Evolutionary conservation across 352 stramenopile genomes (phyloP), one percentile per base, ranked within the genome.

Genomic region (Globisporangium apiculatum): DNA sequence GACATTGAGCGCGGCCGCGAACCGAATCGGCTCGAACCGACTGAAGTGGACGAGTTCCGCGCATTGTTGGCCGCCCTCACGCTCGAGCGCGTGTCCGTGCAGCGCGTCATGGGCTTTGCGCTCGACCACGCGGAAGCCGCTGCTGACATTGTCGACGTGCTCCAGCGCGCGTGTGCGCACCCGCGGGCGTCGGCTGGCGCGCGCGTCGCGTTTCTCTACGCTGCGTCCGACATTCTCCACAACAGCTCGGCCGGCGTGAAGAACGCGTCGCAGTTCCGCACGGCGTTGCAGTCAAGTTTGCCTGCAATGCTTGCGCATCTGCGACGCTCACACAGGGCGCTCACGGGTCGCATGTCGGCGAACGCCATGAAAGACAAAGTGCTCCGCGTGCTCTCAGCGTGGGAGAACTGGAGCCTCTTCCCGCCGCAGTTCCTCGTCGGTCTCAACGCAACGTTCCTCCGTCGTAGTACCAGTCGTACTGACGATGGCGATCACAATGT

Each of bases 211-310:
- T 71, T 81, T 31, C 58, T 97, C 51, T 96, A 89, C 56, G 71
- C 96, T 55, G 68, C 87, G 9, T 96, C 87, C 11, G 89, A 97
- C 55, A 85, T 97, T 46, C 68, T 97, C 40, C 85, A 95, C 73
- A 97, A 97, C 59, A 93, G 83, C 57, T 94, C 80, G 14, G 89
- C 86, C 36, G 70, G 77, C 11, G 78, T 96, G 48, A 91, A 93
- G 66, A 96, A 96, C 53, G 86, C 86, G n/a, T 94, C 84, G 46
- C 72, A 88, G 14, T 97, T 95, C 53, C 83, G 89, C 4, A 92
- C 86, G 42, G 90, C 81, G 54, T 89, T 97, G 58, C 77, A 96
- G 63, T 78, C 87, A 5, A 79, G 64, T 48, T 57, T 97, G 38
- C 86, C 83, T 7, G 69, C 90, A 60, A 89, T 95, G 24, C 65